phyloP scores from a whole-genome alignment of 2,329 filamentous ascomycete genomes.

The Ophiostoma sp. region DNA sequence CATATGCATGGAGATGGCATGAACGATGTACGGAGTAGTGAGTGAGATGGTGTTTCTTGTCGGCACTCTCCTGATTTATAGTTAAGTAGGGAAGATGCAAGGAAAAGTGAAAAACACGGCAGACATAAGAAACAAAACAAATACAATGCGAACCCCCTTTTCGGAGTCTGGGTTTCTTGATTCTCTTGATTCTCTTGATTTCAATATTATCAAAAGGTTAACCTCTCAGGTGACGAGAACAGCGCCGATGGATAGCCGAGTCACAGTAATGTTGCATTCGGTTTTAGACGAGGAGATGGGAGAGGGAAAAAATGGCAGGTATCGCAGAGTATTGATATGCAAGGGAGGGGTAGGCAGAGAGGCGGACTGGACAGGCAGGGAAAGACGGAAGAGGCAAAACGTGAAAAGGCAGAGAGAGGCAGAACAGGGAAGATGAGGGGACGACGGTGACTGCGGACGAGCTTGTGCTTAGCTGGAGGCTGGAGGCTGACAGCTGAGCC shows the following conservation, averaged over 20 bases:
- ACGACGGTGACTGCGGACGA: not conserved
- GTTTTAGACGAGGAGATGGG: not conserved
- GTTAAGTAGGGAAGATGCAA: not conserved
- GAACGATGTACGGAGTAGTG: not conserved
- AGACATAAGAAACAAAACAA: not conserved
- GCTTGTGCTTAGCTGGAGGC: not conserved
- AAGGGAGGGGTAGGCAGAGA: not conserved
- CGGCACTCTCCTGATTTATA: not conserved
- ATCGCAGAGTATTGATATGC: not conserved
- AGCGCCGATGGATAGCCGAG: slow-evolving; percentile 2
- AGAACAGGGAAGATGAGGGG: not conserved
- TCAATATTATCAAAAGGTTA: not conserved
- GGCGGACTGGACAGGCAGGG: not conserved
- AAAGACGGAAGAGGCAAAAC: not conserved
- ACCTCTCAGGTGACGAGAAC: not conserved
- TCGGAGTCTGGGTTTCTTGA: not conserved
- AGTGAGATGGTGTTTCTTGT: not conserved
- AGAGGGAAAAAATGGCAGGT: not conserved
- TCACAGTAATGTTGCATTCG: not conserved
- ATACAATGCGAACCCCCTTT: not conserved
- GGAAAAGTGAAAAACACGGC: not conserved
- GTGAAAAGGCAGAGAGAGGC: not conserved
- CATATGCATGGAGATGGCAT: slow-evolving; percentile 8
- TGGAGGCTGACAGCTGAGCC: slow-evolving; percentile 7
- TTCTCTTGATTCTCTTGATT: not conserved